Conservation (phyloP, 805 yeast species). For the baker's yeast (Saccharomyces cerevisiae) region DNA sequence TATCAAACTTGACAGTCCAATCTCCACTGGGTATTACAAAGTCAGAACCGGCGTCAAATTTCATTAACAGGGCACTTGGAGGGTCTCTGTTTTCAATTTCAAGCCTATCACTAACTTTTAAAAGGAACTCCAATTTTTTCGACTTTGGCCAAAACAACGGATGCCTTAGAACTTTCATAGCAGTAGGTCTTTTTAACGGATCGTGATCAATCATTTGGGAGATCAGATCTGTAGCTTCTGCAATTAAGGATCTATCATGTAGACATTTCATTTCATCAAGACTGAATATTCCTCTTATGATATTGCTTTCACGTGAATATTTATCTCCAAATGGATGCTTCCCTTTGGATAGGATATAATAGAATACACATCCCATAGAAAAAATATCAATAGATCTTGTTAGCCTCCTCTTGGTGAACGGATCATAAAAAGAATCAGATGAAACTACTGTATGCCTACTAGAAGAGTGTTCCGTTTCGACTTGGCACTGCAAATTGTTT, state of each 20-base stretch:
- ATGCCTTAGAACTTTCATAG: constrained; percentile 60
- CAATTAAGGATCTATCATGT: constrained; percentile 21
- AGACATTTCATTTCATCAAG: constrained; percentile 29
- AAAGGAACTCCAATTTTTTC: constrained; percentile 71
- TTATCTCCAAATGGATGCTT: constrained; percentile 93
- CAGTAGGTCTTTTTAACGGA: constrained; percentile 66
- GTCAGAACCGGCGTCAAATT: constrained; percentile 45
- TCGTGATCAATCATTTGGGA: constrained; percentile 59
- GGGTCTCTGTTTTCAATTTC: constrained; percentile 80
- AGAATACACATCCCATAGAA: constrained; percentile 90
- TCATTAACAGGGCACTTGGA: constrained; percentile 49
- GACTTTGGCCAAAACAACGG: constrained; percentile 80
- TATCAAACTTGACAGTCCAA: constrained; percentile 73
- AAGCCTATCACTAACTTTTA: constrained; percentile 84
- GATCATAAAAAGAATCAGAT: constrained; percentile 29
- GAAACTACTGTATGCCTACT: background rate
- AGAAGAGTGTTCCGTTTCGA: constrained; percentile 3
- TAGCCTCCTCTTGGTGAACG: constrained; percentile 46
- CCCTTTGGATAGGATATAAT: constrained; percentile 75
- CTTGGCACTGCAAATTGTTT: constrained; percentile 3
- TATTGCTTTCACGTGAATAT: constrained; percentile 80
- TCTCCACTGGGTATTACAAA: constrained; percentile 52
- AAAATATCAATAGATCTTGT: constrained; percentile 90
- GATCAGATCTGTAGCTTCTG: constrained; percentile 69
- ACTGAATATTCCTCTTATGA: constrained; percentile 56